A percentile compares a stretch with the other conserved stretches of the same genome.
These are phyloP conservation scores for Pseudonitzschia pungens DNA, from an alignment of 108 stramenopile genomes.

Conservation along the genomic window DNA sequence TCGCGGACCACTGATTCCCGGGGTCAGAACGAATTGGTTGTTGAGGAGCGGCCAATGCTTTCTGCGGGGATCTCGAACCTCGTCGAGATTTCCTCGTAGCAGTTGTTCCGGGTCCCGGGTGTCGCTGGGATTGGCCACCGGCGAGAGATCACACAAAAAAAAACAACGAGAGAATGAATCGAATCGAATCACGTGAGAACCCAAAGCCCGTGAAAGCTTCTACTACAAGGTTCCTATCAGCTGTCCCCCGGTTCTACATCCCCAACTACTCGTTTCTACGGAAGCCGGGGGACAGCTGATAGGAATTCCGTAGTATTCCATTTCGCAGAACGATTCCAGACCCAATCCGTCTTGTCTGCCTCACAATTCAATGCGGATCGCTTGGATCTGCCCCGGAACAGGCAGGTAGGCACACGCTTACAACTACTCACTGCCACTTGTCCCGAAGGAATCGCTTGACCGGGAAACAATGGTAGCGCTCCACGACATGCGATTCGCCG, in stretches of 20 bases:
- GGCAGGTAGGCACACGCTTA: not conserved
- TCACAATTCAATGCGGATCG: no score
- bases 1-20: not conserved
- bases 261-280: no score
- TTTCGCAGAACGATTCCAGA: no score
- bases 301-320: not conserved
- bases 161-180: no score
- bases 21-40: conserved; percentile 1
- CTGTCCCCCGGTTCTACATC: no score
- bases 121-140: not conserved
- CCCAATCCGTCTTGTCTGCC: not conserved
- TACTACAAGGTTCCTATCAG: no score
- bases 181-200: no score
- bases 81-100: not conserved
- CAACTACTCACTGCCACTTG: not conserved
- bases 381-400: not conserved
- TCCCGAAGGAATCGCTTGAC: not conserved
- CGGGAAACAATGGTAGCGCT: no score
- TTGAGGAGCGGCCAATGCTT: not conserved
- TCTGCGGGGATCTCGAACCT: not conserved
- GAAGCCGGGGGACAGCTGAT: no score
- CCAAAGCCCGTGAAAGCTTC: no score
- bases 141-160: not conserved
- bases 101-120: not conserved
- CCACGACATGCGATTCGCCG: no score